Evolutionary conservation across 1,284 basidiomycete species (phyloP).

Genomic region (Fistulinella staudtii): DNA sequence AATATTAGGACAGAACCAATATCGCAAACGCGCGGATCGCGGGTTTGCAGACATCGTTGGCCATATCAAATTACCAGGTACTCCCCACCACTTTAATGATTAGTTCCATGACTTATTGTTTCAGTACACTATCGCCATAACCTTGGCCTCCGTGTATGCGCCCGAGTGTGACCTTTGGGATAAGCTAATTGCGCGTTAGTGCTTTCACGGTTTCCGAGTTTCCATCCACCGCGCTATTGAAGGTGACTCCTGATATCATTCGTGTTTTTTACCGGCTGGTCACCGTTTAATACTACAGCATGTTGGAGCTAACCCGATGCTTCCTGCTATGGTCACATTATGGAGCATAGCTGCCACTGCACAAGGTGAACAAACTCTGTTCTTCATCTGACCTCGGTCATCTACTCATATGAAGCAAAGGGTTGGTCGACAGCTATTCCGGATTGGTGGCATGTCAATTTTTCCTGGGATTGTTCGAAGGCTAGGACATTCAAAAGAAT

Average conservation of each 20-base stretch:
- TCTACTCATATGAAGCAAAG: conserved; percentile 27
- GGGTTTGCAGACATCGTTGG: conserved; percentile 50
- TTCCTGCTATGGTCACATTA: conserved; percentile 51
- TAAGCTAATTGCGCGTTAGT: conserved; percentile 25
- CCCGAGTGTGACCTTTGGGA: not conserved
- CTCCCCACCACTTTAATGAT: not conserved
- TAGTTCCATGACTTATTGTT: not conserved
- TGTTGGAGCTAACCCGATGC: conserved; percentile 53
- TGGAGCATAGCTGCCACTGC: conserved; percentile 58
- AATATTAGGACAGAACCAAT: conserved; percentile 43
- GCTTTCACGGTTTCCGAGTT: conserved; percentile 57
- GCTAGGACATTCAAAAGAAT: conserved; percentile 35
- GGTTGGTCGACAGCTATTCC: conserved; percentile 48
- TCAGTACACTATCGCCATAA: conserved; percentile 50
- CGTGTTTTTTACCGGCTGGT: not conserved
- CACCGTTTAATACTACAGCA: conserved; percentile 32
- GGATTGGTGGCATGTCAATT: conserved; percentile 60
- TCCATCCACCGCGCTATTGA: conserved; percentile 55
- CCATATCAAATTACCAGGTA: conserved; percentile 47
- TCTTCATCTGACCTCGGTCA: conserved; percentile 1
- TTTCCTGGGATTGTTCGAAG: conserved; percentile 63
- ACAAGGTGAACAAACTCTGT: conserved; percentile 42
- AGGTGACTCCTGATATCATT: conserved; percentile 31
- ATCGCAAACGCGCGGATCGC: conserved; percentile 59
- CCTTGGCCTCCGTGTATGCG: conserved; percentile 47